These are phyloP conservation scores for Trichoderma gamsii DNA, from an alignment of 495 filamentous ascomycete species.

Conservation along the genomic window DNA sequence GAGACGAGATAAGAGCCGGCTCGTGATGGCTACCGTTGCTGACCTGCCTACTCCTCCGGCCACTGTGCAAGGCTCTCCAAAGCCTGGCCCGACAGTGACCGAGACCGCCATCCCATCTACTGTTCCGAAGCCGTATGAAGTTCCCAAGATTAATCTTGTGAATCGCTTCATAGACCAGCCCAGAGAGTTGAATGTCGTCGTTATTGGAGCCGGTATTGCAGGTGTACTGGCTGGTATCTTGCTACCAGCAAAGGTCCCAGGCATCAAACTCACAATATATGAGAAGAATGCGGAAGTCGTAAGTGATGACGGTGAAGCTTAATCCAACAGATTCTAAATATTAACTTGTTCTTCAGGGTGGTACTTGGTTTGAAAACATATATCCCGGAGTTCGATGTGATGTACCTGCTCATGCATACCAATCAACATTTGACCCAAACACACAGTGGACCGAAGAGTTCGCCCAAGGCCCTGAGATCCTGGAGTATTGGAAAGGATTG, in stretches of 20 bases:
- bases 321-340: no score
- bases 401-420: conserved; percentile 67
- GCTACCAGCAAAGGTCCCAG: conserved; percentile 50
- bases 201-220: conserved; percentile 62
- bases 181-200: conserved; percentile 50
- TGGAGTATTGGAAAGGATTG: conserved; percentile 56
- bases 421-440: conserved; percentile 60
- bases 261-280: conserved; percentile 56
- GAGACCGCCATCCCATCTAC: not conserved
- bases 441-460: conserved; percentile 61
- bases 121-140: conserved; percentile 1
- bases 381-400: conserved; percentile 67
- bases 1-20: conserved; percentile 15
- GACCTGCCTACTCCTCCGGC: not conserved
- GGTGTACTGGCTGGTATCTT: conserved; percentile 58
- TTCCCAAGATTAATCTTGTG: conserved; percentile 26
- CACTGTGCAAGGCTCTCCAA: conserved; percentile 19
- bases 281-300: conserved; percentile 66
- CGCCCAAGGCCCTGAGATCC: conserved; percentile 58
- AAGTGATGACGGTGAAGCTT: no score
- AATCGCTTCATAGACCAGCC: conserved; percentile 51
- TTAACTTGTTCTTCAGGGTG: conserved; percentile 37
- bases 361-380: conserved; percentile 67
- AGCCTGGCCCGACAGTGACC: conserved; percentile 20
- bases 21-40: conserved; percentile 2